Conservation (phyloP, 108 stramenopile genomes). For the Pseudonitzschia multiseries region DNA sequence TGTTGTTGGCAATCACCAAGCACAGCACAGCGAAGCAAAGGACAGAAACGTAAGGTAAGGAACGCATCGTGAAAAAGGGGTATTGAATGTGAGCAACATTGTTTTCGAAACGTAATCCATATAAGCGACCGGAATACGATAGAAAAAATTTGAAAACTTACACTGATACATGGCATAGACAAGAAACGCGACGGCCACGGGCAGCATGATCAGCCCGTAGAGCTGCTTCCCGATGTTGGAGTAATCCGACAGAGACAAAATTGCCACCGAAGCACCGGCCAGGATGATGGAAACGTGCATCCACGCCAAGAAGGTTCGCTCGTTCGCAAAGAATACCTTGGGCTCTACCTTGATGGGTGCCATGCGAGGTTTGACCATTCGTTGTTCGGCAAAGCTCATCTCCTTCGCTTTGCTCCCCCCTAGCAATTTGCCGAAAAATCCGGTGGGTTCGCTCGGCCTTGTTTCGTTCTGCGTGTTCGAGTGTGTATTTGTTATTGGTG, state of each 20-base stretch:
- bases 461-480: not conserved
- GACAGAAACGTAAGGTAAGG: not conserved
- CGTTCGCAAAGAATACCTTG: constrained; percentile 95
- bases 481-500: not conserved
- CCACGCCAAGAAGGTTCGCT: constrained; percentile 97
- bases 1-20: not conserved
- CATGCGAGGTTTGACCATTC: constrained; percentile 11
- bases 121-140: too few species aligned
- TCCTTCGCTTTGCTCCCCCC: constrained; percentile 6
- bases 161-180: constrained; percentile 87
- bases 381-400: not conserved
- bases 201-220: constrained; percentile 81
- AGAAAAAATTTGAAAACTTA: constrained; percentile 20
- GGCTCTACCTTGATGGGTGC: constrained; percentile 31
- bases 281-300: constrained; percentile 80
- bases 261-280: constrained; percentile 75
- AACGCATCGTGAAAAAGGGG: not conserved
- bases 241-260: constrained; percentile 67
- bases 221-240: constrained; percentile 48
- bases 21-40: not conserved
- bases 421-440: constrained; percentile 9
- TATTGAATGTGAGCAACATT: not conserved
- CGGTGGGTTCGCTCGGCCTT: constrained; percentile 2
- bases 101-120: too few species aligned
- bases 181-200: constrained; percentile 86